Evolutionary conservation across 257 asterid species (phyloP).

Genomic region (Solanum corneliomulleri): DNA sequence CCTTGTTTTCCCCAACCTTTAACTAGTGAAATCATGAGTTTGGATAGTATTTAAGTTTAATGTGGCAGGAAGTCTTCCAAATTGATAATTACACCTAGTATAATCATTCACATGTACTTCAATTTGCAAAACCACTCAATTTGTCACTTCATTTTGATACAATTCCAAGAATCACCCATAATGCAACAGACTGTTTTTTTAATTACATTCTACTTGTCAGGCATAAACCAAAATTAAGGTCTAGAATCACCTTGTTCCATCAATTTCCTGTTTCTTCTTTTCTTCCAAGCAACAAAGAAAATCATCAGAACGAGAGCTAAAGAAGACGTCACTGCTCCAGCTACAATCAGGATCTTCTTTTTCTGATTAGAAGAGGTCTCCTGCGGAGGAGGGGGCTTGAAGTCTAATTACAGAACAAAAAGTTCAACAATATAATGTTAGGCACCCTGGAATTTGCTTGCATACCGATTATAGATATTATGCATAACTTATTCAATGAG

Average conservation of each 20-base stretch:
- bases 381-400: conserved; percentile 19
- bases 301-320: conserved; percentile 16
- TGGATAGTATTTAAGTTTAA: background rate
- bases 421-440: background rate
- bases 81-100: background rate
- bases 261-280: conserved; percentile 18
- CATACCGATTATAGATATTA: background rate
- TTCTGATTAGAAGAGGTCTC: conserved; percentile 1
- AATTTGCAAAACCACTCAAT: background rate
- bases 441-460: background rate
- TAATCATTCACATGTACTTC: background rate
- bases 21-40: background rate
- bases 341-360: conserved; percentile 26
- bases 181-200: background rate
- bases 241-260: conserved; percentile 43
- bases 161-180: background rate
- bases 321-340: conserved; percentile 16
- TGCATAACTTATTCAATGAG: background rate
- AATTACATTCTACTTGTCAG: background rate
- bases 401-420: conserved; percentile 21
- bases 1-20: background rate
- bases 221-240: background rate
- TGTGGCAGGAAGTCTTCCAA: background rate
- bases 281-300: conserved; percentile 24
- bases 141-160: background rate